A percentile compares a stretch with the other conserved stretches of the same genome.
These are phyloP conservation scores for Phytophthora cactorum DNA, from an alignment of 352 stramenopile species.

Conservation along the genomic window DNA sequence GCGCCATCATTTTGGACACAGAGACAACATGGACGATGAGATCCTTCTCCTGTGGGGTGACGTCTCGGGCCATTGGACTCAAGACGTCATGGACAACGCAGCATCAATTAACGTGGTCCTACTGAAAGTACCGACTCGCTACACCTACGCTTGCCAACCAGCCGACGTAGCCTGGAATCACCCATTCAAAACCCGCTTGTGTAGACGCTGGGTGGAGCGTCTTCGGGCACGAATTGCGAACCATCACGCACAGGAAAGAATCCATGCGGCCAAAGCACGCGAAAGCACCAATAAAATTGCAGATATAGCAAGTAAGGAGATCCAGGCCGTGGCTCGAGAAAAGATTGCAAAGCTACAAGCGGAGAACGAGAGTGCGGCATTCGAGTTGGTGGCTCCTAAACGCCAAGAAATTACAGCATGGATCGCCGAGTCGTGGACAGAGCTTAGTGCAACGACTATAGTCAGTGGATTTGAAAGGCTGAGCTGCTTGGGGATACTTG, in stretches of 20 bases:
- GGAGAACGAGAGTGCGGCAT: no score
- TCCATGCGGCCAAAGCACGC: no score
- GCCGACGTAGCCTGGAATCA: no score
- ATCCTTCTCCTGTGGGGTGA: constrained; percentile 2
- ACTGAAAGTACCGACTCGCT: neutral
- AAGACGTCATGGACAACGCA: neutral
- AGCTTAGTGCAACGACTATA: neutral
- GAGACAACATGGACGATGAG: neutral
- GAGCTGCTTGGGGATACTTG: constrained; percentile 1
- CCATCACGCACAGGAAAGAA: no score
- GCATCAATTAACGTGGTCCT: constrained; percentile 4
- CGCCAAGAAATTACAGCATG: no score
- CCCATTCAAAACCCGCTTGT: no score
- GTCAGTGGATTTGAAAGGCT: neutral
- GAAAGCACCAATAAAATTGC: no score
- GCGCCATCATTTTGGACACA: neutral
- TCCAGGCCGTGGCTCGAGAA: no score
- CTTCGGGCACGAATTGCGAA: no score
- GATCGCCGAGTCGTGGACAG: neutral
- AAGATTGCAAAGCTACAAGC: neutral
- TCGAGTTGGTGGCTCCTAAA: no score
- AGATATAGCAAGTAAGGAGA: no score
- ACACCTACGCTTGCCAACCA: constrained; percentile 1
- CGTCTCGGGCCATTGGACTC: neutral
- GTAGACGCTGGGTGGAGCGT: no score